phyloP scores from a whole-genome alignment of 2,329 filamentous ascomycete species.

The Colletotrichum acutatum region DNA sequence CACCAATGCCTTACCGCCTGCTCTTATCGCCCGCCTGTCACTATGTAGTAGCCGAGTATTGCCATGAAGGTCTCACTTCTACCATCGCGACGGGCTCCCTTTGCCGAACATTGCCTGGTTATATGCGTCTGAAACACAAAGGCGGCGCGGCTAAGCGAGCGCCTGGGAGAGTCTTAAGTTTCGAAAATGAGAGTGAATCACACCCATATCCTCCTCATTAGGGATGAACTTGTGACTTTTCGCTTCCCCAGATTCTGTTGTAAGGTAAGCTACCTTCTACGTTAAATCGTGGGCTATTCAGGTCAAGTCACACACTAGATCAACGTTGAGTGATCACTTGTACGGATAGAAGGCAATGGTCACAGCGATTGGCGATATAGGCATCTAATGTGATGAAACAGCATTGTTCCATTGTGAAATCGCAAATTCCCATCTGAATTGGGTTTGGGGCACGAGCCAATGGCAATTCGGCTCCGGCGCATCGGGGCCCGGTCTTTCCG shows the following conservation, averaged over 20 bases:
- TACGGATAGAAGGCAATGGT: background rate
- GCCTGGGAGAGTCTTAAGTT: background rate
- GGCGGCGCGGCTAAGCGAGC: background rate
- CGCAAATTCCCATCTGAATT: background rate
- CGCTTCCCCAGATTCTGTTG: constrained; percentile 1
- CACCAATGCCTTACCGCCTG: background rate
- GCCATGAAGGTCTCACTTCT: background rate
- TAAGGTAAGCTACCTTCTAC: background rate
- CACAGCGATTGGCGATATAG: background rate
- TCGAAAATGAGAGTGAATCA: background rate
- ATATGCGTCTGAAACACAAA: background rate
- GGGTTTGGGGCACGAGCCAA: constrained; percentile 2
- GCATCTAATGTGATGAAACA: too few relatives aligned
- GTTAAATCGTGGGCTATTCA: background rate
- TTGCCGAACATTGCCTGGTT: background rate
- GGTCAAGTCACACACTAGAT: too few relatives aligned
- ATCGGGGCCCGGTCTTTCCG: background rate
- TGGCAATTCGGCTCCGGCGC: constrained; percentile 16
- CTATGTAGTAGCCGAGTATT: background rate
- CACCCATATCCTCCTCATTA: background rate
- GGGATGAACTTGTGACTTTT: background rate
- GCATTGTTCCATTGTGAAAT: background rate
- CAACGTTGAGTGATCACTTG: accelerated
- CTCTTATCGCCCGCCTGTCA: background rate
- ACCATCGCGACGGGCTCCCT: background rate